A percentile compares a stretch with the other conserved stretches of the same genome.
Conservation (phyloP, 768 basidiomycete species). For the Mycena amicta region DNA sequence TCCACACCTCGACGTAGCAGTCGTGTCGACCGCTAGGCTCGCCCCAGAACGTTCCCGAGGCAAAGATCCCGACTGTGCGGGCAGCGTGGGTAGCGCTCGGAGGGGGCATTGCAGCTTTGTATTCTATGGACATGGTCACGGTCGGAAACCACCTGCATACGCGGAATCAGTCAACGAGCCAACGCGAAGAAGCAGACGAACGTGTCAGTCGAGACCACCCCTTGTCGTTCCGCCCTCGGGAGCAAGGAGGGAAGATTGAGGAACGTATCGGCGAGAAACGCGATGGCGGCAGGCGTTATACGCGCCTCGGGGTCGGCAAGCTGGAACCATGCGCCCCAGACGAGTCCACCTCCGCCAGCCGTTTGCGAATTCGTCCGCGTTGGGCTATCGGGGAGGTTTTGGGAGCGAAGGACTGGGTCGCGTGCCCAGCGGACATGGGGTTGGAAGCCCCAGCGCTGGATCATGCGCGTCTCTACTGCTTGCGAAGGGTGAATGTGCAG, state of each 20-base stretch:
- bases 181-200: background rate
- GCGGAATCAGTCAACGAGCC: background rate
- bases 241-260: conserved; percentile 48
- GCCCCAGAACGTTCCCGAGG: conserved; percentile 52
- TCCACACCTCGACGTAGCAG: conserved; percentile 64
- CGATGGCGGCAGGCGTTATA: conserved; percentile 50
- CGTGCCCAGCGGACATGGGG: conserved; percentile 37
- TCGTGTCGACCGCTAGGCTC: conserved; percentile 62
- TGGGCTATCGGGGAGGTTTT: conserved; percentile 40
- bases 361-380: conserved; percentile 40
- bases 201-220: conserved; percentile 28
- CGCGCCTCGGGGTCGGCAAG: conserved; percentile 44
- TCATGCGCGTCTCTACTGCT: conserved; percentile 28
- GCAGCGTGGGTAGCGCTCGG: conserved; percentile 42
- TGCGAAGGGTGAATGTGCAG: conserved; percentile 54
- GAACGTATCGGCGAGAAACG: conserved; percentile 62
- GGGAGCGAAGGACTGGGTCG: conserved; percentile 43
- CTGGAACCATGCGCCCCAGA: conserved; percentile 63
- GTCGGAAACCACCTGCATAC: conserved; percentile 63
- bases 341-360: conserved; percentile 54
- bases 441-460: conserved; percentile 38
- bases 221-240: conserved; percentile 47
- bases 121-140: conserved; percentile 60
- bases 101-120: conserved; percentile 61
- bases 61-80: conserved; percentile 62